These are phyloP conservation scores for Microcyclospora tardicrescens DNA, from an alignment of 2,329 filamentous ascomycete species.

Conservation along the genomic window DNA sequence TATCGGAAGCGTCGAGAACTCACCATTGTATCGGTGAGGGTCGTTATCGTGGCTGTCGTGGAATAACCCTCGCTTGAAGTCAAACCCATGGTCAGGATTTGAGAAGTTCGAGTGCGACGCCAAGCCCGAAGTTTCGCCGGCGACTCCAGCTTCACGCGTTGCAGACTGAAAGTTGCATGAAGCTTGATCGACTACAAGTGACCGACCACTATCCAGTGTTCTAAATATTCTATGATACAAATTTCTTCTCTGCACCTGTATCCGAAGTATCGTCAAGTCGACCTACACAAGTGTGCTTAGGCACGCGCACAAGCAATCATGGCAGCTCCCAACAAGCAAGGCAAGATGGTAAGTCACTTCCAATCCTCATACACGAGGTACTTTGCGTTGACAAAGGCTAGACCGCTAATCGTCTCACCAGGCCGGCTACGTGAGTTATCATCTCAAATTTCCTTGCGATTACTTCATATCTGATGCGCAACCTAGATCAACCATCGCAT, in stretches of 20 bases:
- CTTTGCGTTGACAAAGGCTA: slow-evolving; percentile 31
- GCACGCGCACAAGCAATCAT: slow-evolving; percentile 27
- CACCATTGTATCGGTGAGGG: slow-evolving; percentile 37
- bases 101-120: too few relatives aligned
- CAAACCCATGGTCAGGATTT: too few relatives aligned
- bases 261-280: neutral
- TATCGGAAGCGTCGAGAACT: slow-evolving; percentile 12
- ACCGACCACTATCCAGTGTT: too few relatives aligned
- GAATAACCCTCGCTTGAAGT: too few relatives aligned
- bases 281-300: slow-evolving; percentile 27
- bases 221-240: too few relatives aligned
- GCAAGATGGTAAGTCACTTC: slow-evolving; percentile 81
- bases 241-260: too few relatives aligned
- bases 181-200: too few relatives aligned
- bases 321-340: slow-evolving; percentile 57
- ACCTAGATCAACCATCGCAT: slow-evolving; percentile 96
- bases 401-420: slow-evolving; percentile 31
- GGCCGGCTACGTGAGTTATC: slow-evolving; percentile 50
- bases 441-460: slow-evolving; percentile 4
- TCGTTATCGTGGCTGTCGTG: too few relatives aligned
- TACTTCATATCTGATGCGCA: neutral
- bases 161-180: too few relatives aligned
- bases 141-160: too few relatives aligned
- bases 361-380: slow-evolving; percentile 9
- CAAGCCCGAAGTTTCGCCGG: too few relatives aligned